Conservation (phyloP, 148 eudicot genomes). For the Limonium bicolor region DNA sequence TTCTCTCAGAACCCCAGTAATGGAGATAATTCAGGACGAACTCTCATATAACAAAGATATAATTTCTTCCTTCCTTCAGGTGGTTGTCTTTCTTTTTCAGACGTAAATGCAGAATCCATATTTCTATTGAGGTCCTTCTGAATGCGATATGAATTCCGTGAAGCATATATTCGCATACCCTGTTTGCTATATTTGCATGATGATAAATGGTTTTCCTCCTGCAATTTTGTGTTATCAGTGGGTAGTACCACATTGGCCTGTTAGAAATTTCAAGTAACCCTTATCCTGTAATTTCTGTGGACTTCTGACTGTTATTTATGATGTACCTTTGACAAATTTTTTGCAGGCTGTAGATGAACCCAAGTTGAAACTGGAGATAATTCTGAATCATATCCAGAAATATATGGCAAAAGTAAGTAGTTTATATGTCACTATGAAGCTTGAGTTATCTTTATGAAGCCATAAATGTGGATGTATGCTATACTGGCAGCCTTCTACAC, state of each 20-base stretch:
- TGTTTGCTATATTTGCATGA: too few relatives aligned
- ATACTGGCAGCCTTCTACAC: constrained; percentile 40
- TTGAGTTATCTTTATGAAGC: background rate
- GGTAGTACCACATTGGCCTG: too few relatives aligned
- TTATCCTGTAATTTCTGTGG: too few relatives aligned
- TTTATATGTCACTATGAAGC: background rate
- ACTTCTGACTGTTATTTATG: too few relatives aligned
- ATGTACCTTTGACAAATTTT: too few relatives aligned
- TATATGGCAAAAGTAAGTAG: constrained; percentile 59
- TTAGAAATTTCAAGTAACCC: too few relatives aligned
- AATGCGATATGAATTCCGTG: too few relatives aligned
- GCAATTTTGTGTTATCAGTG: too few relatives aligned
- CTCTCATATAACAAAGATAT: constrained; percentile 44
- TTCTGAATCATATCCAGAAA: constrained; percentile 61
- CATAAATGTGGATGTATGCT: background rate
- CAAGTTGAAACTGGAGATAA: constrained; percentile 56
- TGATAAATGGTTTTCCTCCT: too few relatives aligned
- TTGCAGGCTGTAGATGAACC: constrained; percentile 64
- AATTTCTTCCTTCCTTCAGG: constrained; percentile 69
- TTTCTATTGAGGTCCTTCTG: too few relatives aligned
- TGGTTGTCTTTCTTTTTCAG: constrained; percentile 8
- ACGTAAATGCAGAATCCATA: too few relatives aligned
- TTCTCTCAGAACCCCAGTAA: constrained; percentile 43
- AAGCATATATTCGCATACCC: too few relatives aligned
- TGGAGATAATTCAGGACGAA: constrained; percentile 70